Conservation (phyloP, 345 rosid genomes). For the Brassica cretica region DNA sequence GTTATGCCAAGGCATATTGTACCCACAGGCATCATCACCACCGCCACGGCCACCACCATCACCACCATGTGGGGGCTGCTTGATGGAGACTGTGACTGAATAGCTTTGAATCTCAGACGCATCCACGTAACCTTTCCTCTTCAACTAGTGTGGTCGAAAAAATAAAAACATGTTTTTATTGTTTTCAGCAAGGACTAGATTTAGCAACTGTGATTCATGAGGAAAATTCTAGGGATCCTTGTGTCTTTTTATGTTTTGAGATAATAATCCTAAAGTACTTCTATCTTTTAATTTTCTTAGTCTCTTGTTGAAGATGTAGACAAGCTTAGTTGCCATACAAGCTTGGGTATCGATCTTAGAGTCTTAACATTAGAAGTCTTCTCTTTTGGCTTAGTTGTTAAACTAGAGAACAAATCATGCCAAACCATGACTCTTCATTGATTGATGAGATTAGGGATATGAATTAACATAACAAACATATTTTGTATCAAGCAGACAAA, state of each 20-base stretch:
- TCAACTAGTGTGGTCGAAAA: neutral
- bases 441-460: conserved; percentile 6
- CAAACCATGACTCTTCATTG: conserved; percentile 4
- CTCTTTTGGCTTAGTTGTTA: neutral
- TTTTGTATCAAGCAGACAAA: neutral
- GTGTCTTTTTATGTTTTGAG: neutral
- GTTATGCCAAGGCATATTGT: conserved; percentile 35
- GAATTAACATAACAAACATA: neutral
- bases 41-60: conserved; percentile 7
- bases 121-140: neutral
- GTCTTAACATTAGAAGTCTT: neutral
- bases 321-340: conserved; percentile 1
- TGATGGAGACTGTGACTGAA: conserved; percentile 5
- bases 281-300: neutral
- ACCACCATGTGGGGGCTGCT: conserved; percentile 35
- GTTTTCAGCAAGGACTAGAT: conserved; percentile 10
- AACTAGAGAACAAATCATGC: neutral
- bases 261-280: neutral
- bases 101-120: conserved; percentile 4
- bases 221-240: conserved; percentile 4
- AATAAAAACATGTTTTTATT: neutral
- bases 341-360: neutral
- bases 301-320: conserved; percentile 1
- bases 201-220: neutral
- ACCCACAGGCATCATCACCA: conserved; percentile 25